Evolutionary conservation across 768 basidiomycete genomes (phyloP).

Genomic region (Rhizopogon vulgaris): DNA sequence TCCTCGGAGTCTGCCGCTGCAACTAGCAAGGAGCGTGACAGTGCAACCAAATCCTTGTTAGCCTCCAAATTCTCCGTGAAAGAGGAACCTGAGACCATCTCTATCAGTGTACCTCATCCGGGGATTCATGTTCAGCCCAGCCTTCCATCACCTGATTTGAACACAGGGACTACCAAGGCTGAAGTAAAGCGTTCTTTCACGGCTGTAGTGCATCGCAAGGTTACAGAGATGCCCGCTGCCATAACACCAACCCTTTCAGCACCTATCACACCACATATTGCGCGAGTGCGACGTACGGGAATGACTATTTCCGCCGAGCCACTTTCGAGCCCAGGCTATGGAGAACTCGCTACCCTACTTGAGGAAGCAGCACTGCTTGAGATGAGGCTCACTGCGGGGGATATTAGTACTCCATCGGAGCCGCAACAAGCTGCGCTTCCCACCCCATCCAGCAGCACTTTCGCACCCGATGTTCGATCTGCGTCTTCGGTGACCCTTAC

Average conservation of each 20-base stretch:
- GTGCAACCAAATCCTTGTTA: background rate
- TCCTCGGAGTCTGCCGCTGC: too few species aligned
- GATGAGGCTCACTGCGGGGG: conserved; percentile 43
- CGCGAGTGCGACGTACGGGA: conserved; percentile 23
- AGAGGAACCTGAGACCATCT: background rate
- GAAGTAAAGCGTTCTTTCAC: conserved; percentile 33
- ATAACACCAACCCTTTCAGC: conserved; percentile 10
- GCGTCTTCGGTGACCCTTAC: conserved; percentile 17
- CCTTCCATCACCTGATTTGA: conserved; percentile 6
- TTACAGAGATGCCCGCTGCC: conserved; percentile 30
- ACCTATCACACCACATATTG: conserved; percentile 21
- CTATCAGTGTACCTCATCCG: conserved; percentile 4
- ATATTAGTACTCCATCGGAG: conserved; percentile 9
- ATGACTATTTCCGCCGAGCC: conserved; percentile 20
- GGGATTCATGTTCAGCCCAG: conserved; percentile 1
- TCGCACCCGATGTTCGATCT: conserved; percentile 15
- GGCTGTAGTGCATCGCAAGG: conserved; percentile 54
- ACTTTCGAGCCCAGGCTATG: conserved; percentile 41
- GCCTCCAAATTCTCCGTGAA: background rate
- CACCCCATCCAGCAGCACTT: conserved; percentile 20
- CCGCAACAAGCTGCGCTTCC: conserved; percentile 5
- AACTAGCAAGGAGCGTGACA: background rate
- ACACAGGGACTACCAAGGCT: background rate
- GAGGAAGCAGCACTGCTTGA: conserved; percentile 57
- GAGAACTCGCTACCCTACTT: conserved; percentile 49